Evolutionary conservation across 176 grass and related monocot species (phyloP), one percentile per base, ranked within the genome.

Genomic region (Rhynchospora breviuscula): DNA sequence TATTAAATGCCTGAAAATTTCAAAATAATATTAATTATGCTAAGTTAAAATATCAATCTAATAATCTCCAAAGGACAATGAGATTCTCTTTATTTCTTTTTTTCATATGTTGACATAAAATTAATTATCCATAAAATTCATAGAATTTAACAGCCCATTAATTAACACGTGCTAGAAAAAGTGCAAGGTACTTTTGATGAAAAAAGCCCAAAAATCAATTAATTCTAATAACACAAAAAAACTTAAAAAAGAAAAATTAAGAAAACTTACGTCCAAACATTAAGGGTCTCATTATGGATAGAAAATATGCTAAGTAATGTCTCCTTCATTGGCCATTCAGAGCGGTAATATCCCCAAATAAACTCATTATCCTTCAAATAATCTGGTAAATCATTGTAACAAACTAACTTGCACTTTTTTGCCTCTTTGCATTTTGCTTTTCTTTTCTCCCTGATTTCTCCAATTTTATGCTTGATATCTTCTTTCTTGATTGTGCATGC

Each of bases 341-440:
- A 92, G 0, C 93, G 85, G 74, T 95, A 92, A 85, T 90, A 87
- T 17, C 88, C 88, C 6, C 81, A 80, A 86, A 95, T 95, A 81
- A 87, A 95, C 85, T 95, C 93, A 67, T 95, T 95, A 78, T 92
- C 93, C 82, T 92, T 92, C 90, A 95, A 89, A 91, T 91, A 95
- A 3, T 92, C 85, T 9, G 90, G 93, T 49, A 95, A 72, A 29
- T 83, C 82, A 1, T 87, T 82, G 56, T 88, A 95, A 35, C 82
- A 49, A n/a, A 95, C 35, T 26, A 95, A 77, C 87, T 95, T 90
- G 5, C 61, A 85, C 29, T 81, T 85, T 3, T 31, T 67, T 59
- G 66, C 62, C 45, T 63, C 17, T 78, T 47, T 21, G 19, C 22
- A 31, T 79, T 65, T 78, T 45, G 6, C 43, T 78, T 26, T 51